These are phyloP conservation scores for Austroboletus eburneus DNA, from an alignment of 768 basidiomycete species.

Conservation along the genomic window DNA sequence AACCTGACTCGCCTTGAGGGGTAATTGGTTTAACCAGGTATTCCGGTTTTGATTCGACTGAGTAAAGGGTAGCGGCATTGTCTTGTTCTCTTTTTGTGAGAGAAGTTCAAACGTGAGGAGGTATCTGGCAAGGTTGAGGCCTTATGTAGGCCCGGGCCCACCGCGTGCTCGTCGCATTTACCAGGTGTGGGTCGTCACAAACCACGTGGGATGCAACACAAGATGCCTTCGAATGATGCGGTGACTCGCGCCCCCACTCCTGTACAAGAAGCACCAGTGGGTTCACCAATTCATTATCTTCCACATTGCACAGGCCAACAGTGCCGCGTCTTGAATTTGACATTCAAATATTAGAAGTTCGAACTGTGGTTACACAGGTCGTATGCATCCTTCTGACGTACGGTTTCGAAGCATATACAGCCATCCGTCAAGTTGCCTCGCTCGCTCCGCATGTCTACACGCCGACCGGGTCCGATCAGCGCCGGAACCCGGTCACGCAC, in stretches of 20 bases:
- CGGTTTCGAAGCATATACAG: slow-evolving; percentile 3
- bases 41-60: slow-evolving; percentile 21
- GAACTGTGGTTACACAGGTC: slow-evolving; percentile 2
- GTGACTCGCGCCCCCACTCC: background rate
- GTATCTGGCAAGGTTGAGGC: slow-evolving; percentile 9
- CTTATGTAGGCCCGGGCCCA: slow-evolving; percentile 23
- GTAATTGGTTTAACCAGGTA: slow-evolving; percentile 44
- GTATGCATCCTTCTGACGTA: slow-evolving; percentile 10
- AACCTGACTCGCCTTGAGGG: slow-evolving; percentile 46
- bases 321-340: slow-evolving; percentile 2
- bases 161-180: slow-evolving; percentile 28
- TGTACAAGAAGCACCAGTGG: slow-evolving; percentile 3
- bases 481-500: background rate
- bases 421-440: slow-evolving; percentile 9
- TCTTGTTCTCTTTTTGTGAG: slow-evolving; percentile 1
- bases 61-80: slow-evolving; percentile 26
- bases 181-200: slow-evolving; percentile 14
- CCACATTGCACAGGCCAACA: background rate
- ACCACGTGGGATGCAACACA: slow-evolving; percentile 21
- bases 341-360: slow-evolving; percentile 6
- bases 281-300: slow-evolving; percentile 1
- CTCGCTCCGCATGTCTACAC: slow-evolving; percentile 13
- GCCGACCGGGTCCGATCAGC: background rate
- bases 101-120: slow-evolving; percentile 10
- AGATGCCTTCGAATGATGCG: background rate